These are phyloP conservation scores for Mycena alexandri DNA, from an alignment of 768 basidiomycete species.

Conservation along the genomic window DNA sequence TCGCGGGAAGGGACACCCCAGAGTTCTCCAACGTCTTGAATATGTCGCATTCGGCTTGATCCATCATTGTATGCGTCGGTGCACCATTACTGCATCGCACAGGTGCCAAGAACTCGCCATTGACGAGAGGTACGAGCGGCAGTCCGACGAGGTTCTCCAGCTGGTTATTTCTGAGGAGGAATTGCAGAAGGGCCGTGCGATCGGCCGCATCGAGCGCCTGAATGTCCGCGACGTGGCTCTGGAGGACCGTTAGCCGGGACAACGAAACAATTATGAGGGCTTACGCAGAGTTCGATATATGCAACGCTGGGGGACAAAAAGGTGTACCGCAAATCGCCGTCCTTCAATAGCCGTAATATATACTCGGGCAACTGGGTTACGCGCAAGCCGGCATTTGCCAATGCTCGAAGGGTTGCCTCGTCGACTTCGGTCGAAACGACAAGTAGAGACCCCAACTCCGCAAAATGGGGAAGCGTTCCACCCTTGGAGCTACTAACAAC, in stretches of 20 bases:
- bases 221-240: slow-evolving; percentile 38
- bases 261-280: slow-evolving; percentile 20
- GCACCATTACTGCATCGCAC: background rate
- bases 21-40: slow-evolving; percentile 47
- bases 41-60: slow-evolving; percentile 43
- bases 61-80: slow-evolving; percentile 45
- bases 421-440: slow-evolving; percentile 44
- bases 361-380: slow-evolving; percentile 53
- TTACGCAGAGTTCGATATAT: slow-evolving; percentile 47
- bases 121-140: slow-evolving; percentile 51
- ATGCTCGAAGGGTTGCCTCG: slow-evolving; percentile 41
- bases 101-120: slow-evolving; percentile 41
- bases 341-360: slow-evolving; percentile 44
- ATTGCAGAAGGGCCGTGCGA: slow-evolving; percentile 41
- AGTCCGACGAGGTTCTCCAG: slow-evolving; percentile 51
- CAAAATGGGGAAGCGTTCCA: slow-evolving; percentile 24
- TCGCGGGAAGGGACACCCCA: slow-evolving; percentile 46
- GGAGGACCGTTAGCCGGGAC: background rate
- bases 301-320: slow-evolving; percentile 47
- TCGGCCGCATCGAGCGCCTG: slow-evolving; percentile 23
- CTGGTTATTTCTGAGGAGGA: slow-evolving; percentile 51
- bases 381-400: slow-evolving; percentile 50
- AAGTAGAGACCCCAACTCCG: slow-evolving; percentile 39
- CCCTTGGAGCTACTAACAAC: slow-evolving; percentile 33
- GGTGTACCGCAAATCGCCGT: slow-evolving; percentile 13